These are phyloP conservation scores for Talaromyces nanjingensis DNA, from an alignment of 495 filamentous ascomycete genomes.

Conservation along the genomic window DNA sequence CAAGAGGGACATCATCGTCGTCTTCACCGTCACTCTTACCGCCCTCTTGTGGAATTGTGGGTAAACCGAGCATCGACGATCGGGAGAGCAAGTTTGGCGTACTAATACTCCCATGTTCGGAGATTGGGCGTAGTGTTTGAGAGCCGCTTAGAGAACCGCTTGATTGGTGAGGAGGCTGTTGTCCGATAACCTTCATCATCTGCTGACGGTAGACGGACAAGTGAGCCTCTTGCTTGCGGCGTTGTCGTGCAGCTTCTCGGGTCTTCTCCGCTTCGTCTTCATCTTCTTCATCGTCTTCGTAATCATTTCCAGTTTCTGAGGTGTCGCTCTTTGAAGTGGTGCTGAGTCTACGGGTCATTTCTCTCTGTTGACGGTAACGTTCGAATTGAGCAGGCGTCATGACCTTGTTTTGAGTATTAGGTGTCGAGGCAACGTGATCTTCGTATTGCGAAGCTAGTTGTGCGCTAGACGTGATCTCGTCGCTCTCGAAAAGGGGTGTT, in stretches of 20 bases:
- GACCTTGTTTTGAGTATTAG: slow-evolving; percentile 55
- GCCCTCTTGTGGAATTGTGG: slow-evolving; percentile 31
- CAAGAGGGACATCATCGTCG: slow-evolving; percentile 83
- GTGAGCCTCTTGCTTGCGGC: slow-evolving; percentile 86
- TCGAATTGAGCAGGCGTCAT: slow-evolving; percentile 91
- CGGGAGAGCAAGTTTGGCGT: slow-evolving; percentile 34
- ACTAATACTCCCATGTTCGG: slow-evolving; percentile 36
- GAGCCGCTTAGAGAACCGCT: slow-evolving; percentile 10
- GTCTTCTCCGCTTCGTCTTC: slow-evolving; percentile 77
- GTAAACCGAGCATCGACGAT: slow-evolving; percentile 22
- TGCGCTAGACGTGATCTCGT: slow-evolving; percentile 34
- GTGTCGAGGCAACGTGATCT: slow-evolving; percentile 29
- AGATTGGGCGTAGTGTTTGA: slow-evolving; percentile 29
- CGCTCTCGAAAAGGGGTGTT: slow-evolving; percentile 40
- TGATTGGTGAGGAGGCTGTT: slow-evolving; percentile 38
- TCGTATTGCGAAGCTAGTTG: slow-evolving; percentile 46
- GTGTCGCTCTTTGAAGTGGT: slow-evolving; percentile 41
- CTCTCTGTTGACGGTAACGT: slow-evolving; percentile 72
- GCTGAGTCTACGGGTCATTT: slow-evolving; percentile 50
- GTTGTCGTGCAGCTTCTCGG: slow-evolving; percentile 63
- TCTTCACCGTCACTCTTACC: slow-evolving; percentile 58
- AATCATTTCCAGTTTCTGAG: slow-evolving; percentile 42
- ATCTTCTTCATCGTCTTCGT: slow-evolving; percentile 75
- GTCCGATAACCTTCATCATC: slow-evolving; percentile 95
- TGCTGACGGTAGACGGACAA: slow-evolving; percentile 86